A percentile compares a stretch with the other conserved stretches of the same genome.
Conservation (phyloP, 176 grass and related monocot species). For the Elaeis guineensis region DNA sequence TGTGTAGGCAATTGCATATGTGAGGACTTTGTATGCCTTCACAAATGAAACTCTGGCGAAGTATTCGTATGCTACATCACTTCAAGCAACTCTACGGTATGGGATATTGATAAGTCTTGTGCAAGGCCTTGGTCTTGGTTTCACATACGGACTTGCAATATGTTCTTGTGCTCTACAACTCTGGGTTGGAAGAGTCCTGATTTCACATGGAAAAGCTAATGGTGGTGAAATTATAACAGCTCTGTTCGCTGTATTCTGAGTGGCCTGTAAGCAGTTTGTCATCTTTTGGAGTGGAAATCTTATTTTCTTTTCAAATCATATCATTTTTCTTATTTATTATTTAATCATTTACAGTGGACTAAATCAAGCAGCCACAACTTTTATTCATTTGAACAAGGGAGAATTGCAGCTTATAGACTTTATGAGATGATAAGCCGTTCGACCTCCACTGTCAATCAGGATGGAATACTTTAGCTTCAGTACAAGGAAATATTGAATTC, state of each 20-base stretch:
- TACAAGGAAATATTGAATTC: conserved; percentile 98
- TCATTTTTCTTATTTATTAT: conserved; percentile 10
- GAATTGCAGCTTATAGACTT: conserved; percentile 95
- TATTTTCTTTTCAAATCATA: conserved; percentile 5
- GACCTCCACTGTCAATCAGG: conserved; percentile 70
- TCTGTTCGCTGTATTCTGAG: conserved; percentile 90
- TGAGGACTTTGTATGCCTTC: conserved; percentile 84
- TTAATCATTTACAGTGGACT: conserved; percentile 56
- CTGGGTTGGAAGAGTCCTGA: conserved; percentile 83
- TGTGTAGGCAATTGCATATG: conserved; percentile 69
- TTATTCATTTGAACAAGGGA: conserved; percentile 97
- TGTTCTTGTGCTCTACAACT: conserved; percentile 98
- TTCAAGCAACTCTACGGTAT: conserved; percentile 92
- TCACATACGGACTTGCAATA: conserved; percentile 97
- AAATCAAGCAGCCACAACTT: conserved; percentile 99
- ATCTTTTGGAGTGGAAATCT: background rate
- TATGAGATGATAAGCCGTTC: conserved; percentile 99
- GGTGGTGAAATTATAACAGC: conserved; percentile 91
- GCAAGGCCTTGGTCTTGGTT: conserved; percentile 97
- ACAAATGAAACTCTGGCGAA: conserved; percentile 98
- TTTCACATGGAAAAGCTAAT: conserved; percentile 66
- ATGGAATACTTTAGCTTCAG: conserved; percentile 61
- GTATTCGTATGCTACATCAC: conserved; percentile 98
- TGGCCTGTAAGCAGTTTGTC: conserved; percentile 69
- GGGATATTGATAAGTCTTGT: conserved; percentile 99